Percentiles rank a stretch among this genome's conserved stretches.
Evolutionary conservation across 805 yeast species (phyloP).

Genomic region (Suhomyces sp.): DNA sequence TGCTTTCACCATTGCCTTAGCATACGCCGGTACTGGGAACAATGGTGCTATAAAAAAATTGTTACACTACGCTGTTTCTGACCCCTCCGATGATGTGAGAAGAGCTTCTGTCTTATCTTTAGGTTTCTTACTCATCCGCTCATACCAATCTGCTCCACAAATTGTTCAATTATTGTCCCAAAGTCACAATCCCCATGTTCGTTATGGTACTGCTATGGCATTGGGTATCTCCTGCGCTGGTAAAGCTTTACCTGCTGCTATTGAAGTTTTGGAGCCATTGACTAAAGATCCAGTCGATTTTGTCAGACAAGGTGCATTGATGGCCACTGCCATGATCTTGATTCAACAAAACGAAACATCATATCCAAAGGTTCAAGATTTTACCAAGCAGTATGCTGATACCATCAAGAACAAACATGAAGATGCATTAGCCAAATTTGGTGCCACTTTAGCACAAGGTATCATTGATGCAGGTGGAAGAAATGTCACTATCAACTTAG

Average conservation of each 20-base stretch:
- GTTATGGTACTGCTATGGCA: conserved; percentile 98
- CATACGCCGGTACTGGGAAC: conserved; percentile 95
- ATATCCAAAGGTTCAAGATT: conserved; percentile 73
- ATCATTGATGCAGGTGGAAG: conserved; percentile 98
- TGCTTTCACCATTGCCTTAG: conserved; percentile 88
- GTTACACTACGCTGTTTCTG: conserved; percentile 92
- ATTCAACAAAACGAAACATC: conserved; percentile 84
- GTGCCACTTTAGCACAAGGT: conserved; percentile 96
- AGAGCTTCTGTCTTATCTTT: conserved; percentile 91
- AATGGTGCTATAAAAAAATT: conserved; percentile 82
- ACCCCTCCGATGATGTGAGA: conserved; percentile 93
- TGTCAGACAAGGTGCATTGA: conserved; percentile 96
- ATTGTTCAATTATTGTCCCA: conserved; percentile 90
- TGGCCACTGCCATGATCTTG: conserved; percentile 87
- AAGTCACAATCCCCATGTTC: conserved; percentile 96
- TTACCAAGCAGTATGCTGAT: conserved; percentile 70
- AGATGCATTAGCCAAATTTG: conserved; percentile 96
- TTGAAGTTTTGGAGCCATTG: conserved; percentile 89
- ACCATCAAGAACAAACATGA: conserved; percentile 87
- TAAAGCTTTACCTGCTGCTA: conserved; percentile 80
- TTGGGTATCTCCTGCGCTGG: conserved; percentile 98
- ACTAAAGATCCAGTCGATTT: conserved; percentile 93
- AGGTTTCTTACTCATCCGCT: conserved; percentile 88
- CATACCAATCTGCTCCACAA: conserved; percentile 90
- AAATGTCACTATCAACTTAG: conserved; percentile 90